Base-by-base conservation (phyloP, 176 grass and related monocot species). In the Aegilops bicornis region DNA sequence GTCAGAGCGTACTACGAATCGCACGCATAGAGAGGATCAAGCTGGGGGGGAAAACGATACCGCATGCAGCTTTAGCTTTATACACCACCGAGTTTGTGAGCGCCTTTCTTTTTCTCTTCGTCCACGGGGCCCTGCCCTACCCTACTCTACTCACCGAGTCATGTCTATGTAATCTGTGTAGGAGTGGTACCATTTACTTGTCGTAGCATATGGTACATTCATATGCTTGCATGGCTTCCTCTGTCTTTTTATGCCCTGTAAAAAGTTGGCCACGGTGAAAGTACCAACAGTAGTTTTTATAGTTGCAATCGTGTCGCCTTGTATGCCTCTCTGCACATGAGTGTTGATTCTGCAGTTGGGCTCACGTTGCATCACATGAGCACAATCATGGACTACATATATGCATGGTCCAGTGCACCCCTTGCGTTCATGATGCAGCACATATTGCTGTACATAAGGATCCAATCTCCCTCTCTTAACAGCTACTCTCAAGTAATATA, bases 361-460 rank as follows among this genome's bases (percentile, higher is more conserved):
- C 65, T 88, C 92, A 94, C 89, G 89, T 94, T 91, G 76, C 77
- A 40, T 89, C 89, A 88, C 92, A 91, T 89, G 92, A 94, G 82
- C 83, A 89, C 89, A 80, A 89, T 83, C 87, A 94, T 91, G 74
- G 10, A 82, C 64, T 42, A 54, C 73, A 52, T 76, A 6, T 39
- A 23, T 75, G 14, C 56, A 88, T 76, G 76, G 85, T 33, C 81
- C 69, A 84, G 76, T n/a, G 23, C 45, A 70, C 47, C n/a, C 30
- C 39, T 73, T 79, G 54, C 77, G 71, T 72, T 73, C 64, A 79
- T 78, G 79, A 56, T 73, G 35, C 66, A 77, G 7, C 48, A 32
- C 24, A 54, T 20, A 71, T 31, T 69, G 58, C 50, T 30, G 19
- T 36, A 65, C 35, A 65, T 70, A 24, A 79, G 31, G 23, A 10